Evolutionary conservation across 75 land plant genomes (phyloP).

Genomic region (Cryptomeria japonica): DNA sequence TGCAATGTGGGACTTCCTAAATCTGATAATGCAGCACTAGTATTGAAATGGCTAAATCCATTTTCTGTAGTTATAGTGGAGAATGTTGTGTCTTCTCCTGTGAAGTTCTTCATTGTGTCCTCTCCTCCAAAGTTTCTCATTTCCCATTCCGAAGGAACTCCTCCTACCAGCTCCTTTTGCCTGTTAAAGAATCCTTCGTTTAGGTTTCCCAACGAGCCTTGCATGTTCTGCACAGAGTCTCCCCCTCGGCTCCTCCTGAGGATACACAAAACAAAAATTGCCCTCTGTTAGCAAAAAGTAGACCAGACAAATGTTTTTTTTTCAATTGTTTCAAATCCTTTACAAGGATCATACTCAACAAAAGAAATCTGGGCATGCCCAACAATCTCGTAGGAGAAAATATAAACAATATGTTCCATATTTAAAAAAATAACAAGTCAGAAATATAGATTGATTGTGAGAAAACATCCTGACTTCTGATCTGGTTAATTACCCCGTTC

Average conservation of each 20-base stretch:
- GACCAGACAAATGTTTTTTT: too few species aligned
- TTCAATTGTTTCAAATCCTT: too few species aligned
- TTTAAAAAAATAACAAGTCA: too few species aligned
- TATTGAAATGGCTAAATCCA: background rate
- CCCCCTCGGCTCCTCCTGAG: slow-evolving; percentile 1
- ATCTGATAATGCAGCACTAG: background rate
- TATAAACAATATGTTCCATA: too few species aligned
- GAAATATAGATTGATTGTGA: too few species aligned
- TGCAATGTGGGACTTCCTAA: background rate
- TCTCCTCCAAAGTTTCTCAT: background rate
- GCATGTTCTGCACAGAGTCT: slow-evolving; percentile 2
- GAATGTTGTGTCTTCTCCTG: background rate
- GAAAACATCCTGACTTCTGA: too few species aligned
- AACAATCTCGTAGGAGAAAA: too few species aligned
- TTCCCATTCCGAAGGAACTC: background rate
- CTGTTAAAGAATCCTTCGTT: background rate
- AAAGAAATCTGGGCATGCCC: too few species aligned
- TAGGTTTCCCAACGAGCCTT: background rate
- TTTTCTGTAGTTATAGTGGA: background rate
- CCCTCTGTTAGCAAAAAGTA: background rate
- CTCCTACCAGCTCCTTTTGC: background rate
- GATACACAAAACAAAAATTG: background rate
- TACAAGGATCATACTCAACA: too few species aligned
- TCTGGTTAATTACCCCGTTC: background rate
- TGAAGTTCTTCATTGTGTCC: too few species aligned